phyloP scores from a whole-genome alignment of 2,329 filamentous ascomycete species.

The Sphaerostilbella broomeana region DNA sequence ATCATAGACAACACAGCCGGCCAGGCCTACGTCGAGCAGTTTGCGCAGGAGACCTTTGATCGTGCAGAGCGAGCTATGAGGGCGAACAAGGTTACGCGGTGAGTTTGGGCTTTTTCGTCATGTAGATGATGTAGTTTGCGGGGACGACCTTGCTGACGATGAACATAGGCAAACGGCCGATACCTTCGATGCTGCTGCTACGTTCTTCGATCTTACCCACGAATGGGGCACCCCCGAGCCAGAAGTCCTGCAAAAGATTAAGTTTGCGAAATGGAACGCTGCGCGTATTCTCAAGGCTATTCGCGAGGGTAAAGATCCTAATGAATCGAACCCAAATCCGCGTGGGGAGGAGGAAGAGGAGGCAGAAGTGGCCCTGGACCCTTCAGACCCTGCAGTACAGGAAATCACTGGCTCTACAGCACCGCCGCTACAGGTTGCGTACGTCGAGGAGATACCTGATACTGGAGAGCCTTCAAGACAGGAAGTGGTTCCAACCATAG shows the following conservation, averaged over 20 bases:
- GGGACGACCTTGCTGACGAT: not conserved
- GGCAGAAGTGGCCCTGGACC: conserved; percentile 31
- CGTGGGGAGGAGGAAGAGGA: conserved; percentile 28
- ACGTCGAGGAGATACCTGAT: conserved; percentile 49
- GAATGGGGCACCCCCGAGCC: conserved; percentile 74
- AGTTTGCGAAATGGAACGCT: conserved; percentile 95
- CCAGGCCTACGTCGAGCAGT: conserved; percentile 90
- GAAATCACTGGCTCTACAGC: conserved; percentile 43
- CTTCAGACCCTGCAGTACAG: conserved; percentile 19
- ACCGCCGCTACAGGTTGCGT: conserved; percentile 34
- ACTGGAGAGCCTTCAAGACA: conserved; percentile 26
- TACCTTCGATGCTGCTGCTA: conserved; percentile 86
- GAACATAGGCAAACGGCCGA: conserved; percentile 73
- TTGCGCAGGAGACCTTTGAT: conserved; percentile 80
- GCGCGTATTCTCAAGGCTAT: conserved; percentile 84
- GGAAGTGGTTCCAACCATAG: conserved; percentile 23
- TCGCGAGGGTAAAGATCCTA: conserved; percentile 86
- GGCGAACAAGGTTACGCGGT: conserved; percentile 78
- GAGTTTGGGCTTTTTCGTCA: conserved; percentile 16
- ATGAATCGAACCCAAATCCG: conserved; percentile 74
- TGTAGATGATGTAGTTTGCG: not conserved
- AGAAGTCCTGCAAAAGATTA: conserved; percentile 79
- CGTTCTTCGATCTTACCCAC: conserved; percentile 80
- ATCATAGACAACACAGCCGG: conserved; percentile 79
- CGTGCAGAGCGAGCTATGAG: conserved; percentile 76